Percentiles rank a stretch among this genome's conserved stretches.
Conservation (phyloP, 345 rosid genomes). For the Euphorbia lathyris region DNA sequence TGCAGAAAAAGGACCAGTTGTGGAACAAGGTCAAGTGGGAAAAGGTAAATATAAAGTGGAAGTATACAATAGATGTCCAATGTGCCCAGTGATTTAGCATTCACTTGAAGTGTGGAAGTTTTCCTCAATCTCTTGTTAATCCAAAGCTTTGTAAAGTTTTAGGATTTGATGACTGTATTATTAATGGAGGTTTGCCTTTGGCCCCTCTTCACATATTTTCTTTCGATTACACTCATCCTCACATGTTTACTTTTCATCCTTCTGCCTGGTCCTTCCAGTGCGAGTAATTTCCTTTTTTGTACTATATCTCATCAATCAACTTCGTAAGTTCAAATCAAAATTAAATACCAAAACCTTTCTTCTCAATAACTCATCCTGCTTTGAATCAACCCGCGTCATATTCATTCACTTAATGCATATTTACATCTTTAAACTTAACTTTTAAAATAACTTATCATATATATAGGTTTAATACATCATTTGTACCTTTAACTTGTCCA, state of each 20-base stretch:
- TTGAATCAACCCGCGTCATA: too few relatives aligned
- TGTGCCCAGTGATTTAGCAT: constrained; percentile 34
- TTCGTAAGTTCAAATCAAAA: too few relatives aligned
- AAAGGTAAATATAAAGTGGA: constrained; percentile 23
- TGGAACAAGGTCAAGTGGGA: constrained; percentile 30
- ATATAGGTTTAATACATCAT: too few relatives aligned
- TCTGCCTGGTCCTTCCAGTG: constrained; percentile 41
- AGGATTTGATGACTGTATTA: constrained; percentile 24
- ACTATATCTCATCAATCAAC: too few relatives aligned
- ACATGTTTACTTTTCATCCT: constrained; percentile 23
- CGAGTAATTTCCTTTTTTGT: constrained; percentile 31
- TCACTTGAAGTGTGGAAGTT: constrained; percentile 34
- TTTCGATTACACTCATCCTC: constrained; percentile 29
- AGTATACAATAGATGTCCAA: constrained; percentile 32
- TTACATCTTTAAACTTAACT: too few relatives aligned
- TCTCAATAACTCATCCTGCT: too few relatives aligned
- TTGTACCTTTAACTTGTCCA: too few relatives aligned
- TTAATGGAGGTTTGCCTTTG: constrained; percentile 35
- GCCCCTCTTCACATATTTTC: constrained; percentile 27
- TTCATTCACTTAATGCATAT: too few relatives aligned
- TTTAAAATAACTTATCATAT: too few relatives aligned
- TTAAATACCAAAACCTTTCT: too few relatives aligned
- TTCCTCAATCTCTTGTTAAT: constrained; percentile 33
- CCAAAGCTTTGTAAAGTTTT: constrained; percentile 37
- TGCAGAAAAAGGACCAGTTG: constrained; percentile 13